A percentile compares a stretch with the other conserved stretches of the same genome.
These are phyloP conservation scores for Wickerhamomyces tratensis DNA, from an alignment of 805 yeast genomes.

Conservation along the genomic window DNA sequence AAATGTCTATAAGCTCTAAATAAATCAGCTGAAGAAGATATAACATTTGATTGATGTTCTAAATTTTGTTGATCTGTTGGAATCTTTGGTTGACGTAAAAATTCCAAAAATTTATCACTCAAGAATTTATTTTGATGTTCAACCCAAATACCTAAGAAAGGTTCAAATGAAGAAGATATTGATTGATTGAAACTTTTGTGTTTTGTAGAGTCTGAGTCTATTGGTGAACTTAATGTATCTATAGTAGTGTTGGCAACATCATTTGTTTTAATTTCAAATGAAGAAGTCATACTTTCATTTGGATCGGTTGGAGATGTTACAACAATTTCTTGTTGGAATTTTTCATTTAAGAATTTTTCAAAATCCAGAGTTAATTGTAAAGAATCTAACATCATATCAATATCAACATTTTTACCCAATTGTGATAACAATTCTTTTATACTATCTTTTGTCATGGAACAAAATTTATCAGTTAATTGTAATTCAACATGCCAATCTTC, in stretches of 20 bases:
- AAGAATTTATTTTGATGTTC: constrained; percentile 67
- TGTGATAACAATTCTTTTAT: constrained; percentile 42
- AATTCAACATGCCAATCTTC: constrained; percentile 60
- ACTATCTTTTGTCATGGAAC: constrained; percentile 61
- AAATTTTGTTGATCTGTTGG: constrained; percentile 33
- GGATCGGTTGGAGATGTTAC: constrained; percentile 18
- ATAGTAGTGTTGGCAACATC: no score
- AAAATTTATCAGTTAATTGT: constrained; percentile 51
- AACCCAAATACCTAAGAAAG: constrained; percentile 79
- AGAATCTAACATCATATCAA: constrained; percentile 57
- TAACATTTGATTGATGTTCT: constrained; percentile 51
- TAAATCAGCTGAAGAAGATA: constrained; percentile 81
- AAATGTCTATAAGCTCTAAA: constrained; percentile 70
- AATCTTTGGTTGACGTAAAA: constrained; percentile 46
- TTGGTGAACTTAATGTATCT: no score
- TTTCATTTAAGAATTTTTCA: constrained; percentile 62
- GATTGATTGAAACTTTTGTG: constrained; percentile 24
- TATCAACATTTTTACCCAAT: constrained; percentile 35
- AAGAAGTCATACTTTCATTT: constrained; percentile 20
- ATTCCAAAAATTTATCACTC: constrained; percentile 53
- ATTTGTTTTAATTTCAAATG: no score
- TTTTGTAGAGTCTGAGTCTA: constrained; percentile 26
- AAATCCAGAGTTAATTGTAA: constrained; percentile 76
- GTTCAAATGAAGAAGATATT: constrained; percentile 69
- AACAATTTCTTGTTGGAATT: constrained; percentile 27